A percentile compares a stretch with the other conserved stretches of the same genome.
Evolutionary conservation across 1,139 yeast species (phyloP).

Genomic region (Suhomyces wounanorum): DNA sequence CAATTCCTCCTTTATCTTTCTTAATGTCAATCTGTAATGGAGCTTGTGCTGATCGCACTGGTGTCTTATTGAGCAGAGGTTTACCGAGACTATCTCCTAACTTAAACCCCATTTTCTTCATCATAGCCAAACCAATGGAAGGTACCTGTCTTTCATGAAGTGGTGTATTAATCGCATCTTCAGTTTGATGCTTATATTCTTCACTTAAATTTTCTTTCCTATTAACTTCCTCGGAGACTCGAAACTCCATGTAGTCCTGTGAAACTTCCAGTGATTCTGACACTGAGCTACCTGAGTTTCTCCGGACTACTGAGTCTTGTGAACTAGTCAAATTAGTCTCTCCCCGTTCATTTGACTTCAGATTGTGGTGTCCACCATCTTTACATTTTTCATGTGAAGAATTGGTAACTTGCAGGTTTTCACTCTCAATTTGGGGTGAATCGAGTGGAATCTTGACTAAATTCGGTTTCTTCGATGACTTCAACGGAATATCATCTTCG

Average conservation of each 20-base stretch:
- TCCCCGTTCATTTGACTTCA: background rate
- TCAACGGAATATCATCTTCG: slow-evolving; percentile 7
- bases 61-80: slow-evolving; percentile 2
- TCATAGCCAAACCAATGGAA: slow-evolving; percentile 51
- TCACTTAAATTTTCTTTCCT: background rate
- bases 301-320: background rate
- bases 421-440: background rate
- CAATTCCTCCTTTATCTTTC: slow-evolving; percentile 16
- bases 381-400: background rate
- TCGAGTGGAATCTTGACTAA: background rate
- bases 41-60: background rate
- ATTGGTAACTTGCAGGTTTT: background rate
- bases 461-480: background rate
- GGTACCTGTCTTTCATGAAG: slow-evolving; percentile 13
- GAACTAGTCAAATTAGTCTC: background rate
- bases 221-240: background rate
- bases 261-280: too few relatives aligned
- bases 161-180: slow-evolving; percentile 10
- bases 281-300: too few relatives aligned
- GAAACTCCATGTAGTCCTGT: slow-evolving; percentile 7
- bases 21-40: slow-evolving; percentile 16
- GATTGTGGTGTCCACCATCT: background rate
- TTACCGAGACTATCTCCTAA: slow-evolving; percentile 47
- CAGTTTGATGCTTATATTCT: background rate
- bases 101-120: slow-evolving; percentile 59